Base-by-base conservation (phyloP, 352 stramenopile species). In the Globisporangium polare region DNA sequence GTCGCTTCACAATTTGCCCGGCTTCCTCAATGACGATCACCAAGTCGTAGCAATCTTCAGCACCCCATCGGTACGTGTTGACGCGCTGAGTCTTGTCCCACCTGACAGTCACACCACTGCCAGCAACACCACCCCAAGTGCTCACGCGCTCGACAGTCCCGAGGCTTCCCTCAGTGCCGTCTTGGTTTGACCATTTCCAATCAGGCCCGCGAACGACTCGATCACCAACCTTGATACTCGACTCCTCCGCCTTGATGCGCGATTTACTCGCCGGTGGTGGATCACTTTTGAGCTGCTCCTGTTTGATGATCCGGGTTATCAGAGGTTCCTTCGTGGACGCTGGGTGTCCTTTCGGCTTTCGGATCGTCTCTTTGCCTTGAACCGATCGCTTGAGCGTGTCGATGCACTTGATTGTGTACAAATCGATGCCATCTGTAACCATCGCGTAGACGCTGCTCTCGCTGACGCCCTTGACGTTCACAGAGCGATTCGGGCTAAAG, bases 41-140 rank as follows among this genome's bases (percentile, higher is more conserved):
- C 59, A 93, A 72, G 58, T 93, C 83, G 58, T 86, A 93, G 69
- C 83, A 91, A 10, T 69, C 68, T 69, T 92, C 81, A 13, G 83
- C 81, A 22, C 83, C 83, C 83, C 83, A 93, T 27, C 83, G 69
- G 62, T 93, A 93, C 17, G 83, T 93, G 56, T 93, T 93, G 55
- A 91, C 80, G n/a, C 83, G 78, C 31, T 90, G 79, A 31, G 86
- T 89, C 43, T 89, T 91, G 67, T 91, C 83, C 83, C 83, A 93
- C 26, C 83, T 73, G 26, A 93, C 83, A 17, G 83, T 93, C 49
- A 93, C 79, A 9, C 83, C 83, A 57, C 80, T 90, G 17, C 78
- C 80, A 71, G 89, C 83, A 9, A 91, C 73, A 18, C 80, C 80
- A 62, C 83, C 83, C 83, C 83, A 93, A 2, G 81, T 88, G 39